Base-by-base conservation (phyloP, 306 rosid species). In the Gastrolobium bilobum region DNA sequence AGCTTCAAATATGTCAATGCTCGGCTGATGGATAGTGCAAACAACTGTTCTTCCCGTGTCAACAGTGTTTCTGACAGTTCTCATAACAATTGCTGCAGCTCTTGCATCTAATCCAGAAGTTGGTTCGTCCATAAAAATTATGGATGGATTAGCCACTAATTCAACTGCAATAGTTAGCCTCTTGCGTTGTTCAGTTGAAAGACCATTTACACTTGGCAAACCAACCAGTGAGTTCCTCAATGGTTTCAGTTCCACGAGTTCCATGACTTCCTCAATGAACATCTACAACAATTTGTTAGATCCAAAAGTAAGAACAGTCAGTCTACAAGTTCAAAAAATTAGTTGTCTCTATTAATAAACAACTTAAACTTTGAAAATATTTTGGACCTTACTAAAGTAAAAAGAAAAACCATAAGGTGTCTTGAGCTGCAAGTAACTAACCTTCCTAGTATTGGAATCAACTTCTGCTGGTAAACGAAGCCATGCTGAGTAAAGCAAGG, bases 401-500 rank as follows among this genome's bases (percentile, higher is more conserved):
- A 58, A 54, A 7, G n/a, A 4, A 56, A 65, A 59, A 11, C 3
- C 38, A 39, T 30, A 5, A 26, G 52, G 34, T 31, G 29, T 37
- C 51, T 29, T 35, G 7, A 52, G 78, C 5, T 26, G 31, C 2
- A 51, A 39, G 35, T 68, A 20, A 46, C 58, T 53, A 69, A 56
- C 94, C 90, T 71, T 76, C 86, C 88, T 88, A 5, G 91, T 90
- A 47, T 61, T 73, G 5, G 64, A 39, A 53, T 89, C 94, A 65
- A 89, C 89, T 60, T 88, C 89, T 7, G 83, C 84, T 5, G 88
- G 67, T 63, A 93, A 77, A 2, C 96, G 86, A 66, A 93, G 96
- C 94, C 96, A 88, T 11, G 96, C 90, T 4, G 94, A 90, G 75
- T 83, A 90, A 10, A 87, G 69, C 73, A 93, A 76, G 43, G 96